Evolutionary conservation across 2,329 filamentous ascomycete species (phyloP).

Genomic region (Claviceps lovelessii): DNA sequence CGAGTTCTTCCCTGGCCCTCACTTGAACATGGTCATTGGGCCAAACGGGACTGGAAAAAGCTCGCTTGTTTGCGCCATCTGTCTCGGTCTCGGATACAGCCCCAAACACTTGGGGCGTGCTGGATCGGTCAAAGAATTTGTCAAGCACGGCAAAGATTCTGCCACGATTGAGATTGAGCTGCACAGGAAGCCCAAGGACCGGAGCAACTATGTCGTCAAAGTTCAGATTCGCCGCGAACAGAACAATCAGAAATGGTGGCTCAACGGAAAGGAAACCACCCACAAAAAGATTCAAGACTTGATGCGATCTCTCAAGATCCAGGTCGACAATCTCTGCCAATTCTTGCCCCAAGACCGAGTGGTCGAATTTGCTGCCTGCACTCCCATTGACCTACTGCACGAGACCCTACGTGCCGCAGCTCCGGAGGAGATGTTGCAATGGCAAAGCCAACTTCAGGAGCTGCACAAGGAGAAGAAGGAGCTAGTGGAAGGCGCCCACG

Average conservation of each 20-base stretch:
- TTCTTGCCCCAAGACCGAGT: conserved; percentile 94
- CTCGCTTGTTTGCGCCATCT: conserved; percentile 92
- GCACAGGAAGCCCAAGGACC: conserved; percentile 44
- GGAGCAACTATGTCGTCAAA: conserved; percentile 56
- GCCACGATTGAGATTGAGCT: conserved; percentile 87
- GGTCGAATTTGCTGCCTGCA: conserved; percentile 78
- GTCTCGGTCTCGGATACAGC: conserved; percentile 74
- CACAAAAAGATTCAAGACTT: conserved; percentile 54
- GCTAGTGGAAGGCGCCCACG: conserved; percentile 41
- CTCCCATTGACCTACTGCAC: conserved; percentile 64
- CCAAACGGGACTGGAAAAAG: conserved; percentile 99
- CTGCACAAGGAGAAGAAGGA: conserved; percentile 55
- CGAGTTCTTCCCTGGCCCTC: conserved; percentile 81
- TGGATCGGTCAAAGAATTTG: conserved; percentile 73
- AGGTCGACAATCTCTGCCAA: conserved; percentile 95
- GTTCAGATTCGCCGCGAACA: conserved; percentile 69
- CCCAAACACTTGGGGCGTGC: conserved; percentile 74
- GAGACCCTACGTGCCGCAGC: conserved; percentile 85
- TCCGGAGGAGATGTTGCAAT: conserved; percentile 61
- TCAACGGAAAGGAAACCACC: conserved; percentile 52
- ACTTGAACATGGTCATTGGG: conserved; percentile 95
- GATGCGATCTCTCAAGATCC: conserved; percentile 63
- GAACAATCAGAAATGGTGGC: conserved; percentile 63
- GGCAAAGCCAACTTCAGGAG: conserved; percentile 61
- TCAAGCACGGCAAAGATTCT: conserved; percentile 70